Conservation (phyloP, 78 protist genomes). For the Trichosphaerium sp. region DNA sequence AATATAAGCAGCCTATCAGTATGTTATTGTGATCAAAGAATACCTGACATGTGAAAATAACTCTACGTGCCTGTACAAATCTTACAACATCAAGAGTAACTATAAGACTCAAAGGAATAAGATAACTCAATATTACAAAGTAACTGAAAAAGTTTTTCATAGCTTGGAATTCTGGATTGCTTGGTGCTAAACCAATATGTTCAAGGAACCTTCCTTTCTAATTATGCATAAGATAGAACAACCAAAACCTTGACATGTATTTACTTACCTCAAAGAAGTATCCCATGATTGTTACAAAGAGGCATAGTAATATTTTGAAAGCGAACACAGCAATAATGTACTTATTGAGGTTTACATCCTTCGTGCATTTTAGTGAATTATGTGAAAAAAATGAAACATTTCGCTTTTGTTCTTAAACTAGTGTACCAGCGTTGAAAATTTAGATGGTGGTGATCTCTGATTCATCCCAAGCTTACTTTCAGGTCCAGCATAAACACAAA, state of each 20-base stretch:
- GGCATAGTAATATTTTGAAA: conserved; percentile 11
- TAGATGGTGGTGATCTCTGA: conserved; percentile 59
- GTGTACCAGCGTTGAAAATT: conserved; percentile 49
- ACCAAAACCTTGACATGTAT: no score
- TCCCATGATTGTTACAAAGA: conserved; percentile 15
- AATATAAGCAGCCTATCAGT: conserved; percentile 52
- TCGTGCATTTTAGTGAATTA: no score
- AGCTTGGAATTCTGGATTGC: no score
- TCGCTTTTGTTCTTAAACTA: conserved; percentile 39
- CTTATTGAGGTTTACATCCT: no score
- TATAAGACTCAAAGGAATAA: conserved; percentile 52
- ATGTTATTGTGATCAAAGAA: no score
- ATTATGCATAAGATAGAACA: no score
- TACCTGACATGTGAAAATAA: no score
- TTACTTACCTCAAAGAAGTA: no score
- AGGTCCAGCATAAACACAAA: conserved; percentile 44
- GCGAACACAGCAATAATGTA: conserved; percentile 32
- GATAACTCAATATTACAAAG: conserved; percentile 33
- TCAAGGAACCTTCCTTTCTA: no score
- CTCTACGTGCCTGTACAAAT: conserved; percentile 53
- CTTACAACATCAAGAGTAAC: conserved; percentile 56
- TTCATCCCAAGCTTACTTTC: conserved; percentile 43
- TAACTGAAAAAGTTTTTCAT: conserved; percentile 43
- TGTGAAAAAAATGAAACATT: no score
- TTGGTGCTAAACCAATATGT: no score